These are phyloP conservation scores for Hypomyces rosellus DNA, from an alignment of 2,329 filamentous ascomycete genomes.

Conservation along the genomic window DNA sequence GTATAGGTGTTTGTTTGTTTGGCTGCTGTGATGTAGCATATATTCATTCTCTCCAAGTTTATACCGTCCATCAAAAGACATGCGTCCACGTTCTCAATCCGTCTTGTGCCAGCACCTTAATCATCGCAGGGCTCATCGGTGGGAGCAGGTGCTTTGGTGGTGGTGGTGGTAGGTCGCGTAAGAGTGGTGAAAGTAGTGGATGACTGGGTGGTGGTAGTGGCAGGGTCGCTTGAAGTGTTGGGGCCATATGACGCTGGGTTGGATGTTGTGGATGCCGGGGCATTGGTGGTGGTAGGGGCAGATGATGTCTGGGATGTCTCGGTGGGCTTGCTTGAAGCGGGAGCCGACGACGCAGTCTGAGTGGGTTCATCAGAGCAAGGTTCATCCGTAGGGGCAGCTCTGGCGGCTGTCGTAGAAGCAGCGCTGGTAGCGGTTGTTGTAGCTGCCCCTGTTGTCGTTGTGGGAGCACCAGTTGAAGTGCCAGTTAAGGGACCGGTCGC, in stretches of 20 bases:
- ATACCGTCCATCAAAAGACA: too few relatives aligned
- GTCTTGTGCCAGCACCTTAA: not conserved
- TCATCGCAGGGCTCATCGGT: not conserved
- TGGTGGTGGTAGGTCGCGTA: not conserved
- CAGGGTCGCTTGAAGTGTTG: too few relatives aligned
- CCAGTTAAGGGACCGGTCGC: too few relatives aligned
- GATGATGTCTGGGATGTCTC: too few relatives aligned
- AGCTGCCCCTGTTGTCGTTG: not conserved
- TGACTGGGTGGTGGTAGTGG: too few relatives aligned
- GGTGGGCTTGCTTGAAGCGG: not conserved
- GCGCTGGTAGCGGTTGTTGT: not conserved
- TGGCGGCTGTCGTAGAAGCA: too few relatives aligned
- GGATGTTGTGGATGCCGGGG: too few relatives aligned
- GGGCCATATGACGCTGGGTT: too few relatives aligned
- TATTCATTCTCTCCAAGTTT: not conserved
- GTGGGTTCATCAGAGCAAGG: not conserved
- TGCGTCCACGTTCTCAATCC: too few relatives aligned
- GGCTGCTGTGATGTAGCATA: not conserved
- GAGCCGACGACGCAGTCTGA: not conserved
- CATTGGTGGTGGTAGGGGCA: too few relatives aligned
- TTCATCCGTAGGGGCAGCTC: not conserved
- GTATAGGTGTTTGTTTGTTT: not conserved
- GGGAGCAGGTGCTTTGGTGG: slow-evolving; percentile 4
- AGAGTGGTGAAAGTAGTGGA: slow-evolving; percentile 7
- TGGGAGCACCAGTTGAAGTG: not conserved